Conservation (phyloP, 495 filamentous ascomycete genomes). For the Xylaria longipes region DNA sequence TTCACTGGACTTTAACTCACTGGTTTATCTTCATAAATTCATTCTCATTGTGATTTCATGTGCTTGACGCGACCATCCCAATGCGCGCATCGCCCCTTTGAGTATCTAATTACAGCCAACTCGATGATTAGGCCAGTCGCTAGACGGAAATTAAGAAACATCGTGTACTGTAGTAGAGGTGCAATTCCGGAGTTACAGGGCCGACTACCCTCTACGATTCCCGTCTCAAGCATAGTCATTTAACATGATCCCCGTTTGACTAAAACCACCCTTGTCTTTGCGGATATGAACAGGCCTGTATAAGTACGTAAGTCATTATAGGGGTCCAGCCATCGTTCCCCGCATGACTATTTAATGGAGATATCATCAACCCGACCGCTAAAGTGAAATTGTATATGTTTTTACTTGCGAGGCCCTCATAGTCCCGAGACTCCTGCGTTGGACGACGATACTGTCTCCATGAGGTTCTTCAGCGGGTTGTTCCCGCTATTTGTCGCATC, state of each 20-base stretch:
- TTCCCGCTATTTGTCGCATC: constrained; percentile 32
- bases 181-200: constrained; percentile 24
- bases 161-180: not conserved
- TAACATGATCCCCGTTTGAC: constrained; percentile 17
- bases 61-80: not conserved
- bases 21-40: not conserved
- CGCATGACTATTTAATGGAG: not conserved
- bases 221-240: constrained; percentile 10
- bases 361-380: not conserved
- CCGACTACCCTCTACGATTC: constrained; percentile 17
- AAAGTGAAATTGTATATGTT: not conserved
- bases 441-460: constrained; percentile 23
- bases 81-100: not conserved
- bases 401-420: not conserved
- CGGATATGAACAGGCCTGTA: constrained; percentile 10
- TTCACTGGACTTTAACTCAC: not conserved
- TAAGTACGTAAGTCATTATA: constrained; percentile 20
- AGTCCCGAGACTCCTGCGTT: not conserved
- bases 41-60: not conserved
- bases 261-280: not conserved
- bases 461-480: constrained; percentile 31
- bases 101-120: not conserved
- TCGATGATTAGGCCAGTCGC: not conserved
- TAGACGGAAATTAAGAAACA: not conserved
- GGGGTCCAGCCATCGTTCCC: constrained; percentile 8